Conservation (phyloP, 2,329 filamentous ascomycete genomes). For the Ophiostoma populinum region DNA sequence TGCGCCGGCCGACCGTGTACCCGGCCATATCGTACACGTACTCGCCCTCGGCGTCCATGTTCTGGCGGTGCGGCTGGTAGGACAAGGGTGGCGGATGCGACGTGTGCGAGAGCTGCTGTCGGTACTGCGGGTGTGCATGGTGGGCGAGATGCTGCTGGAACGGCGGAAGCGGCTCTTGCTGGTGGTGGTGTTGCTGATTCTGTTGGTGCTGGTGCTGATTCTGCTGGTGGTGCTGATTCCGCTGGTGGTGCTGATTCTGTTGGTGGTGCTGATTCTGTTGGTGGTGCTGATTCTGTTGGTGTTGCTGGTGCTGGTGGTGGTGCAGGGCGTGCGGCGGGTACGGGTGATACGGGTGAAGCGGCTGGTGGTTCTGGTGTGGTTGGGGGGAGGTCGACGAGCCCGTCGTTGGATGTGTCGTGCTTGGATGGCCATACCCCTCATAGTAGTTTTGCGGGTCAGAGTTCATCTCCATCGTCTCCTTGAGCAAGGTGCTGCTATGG, state of each 20-base stretch:
- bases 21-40: conserved; percentile 9
- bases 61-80: not conserved
- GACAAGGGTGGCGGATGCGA: too few relatives aligned
- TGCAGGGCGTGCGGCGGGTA: too few relatives aligned
- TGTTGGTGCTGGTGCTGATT: conserved; percentile 1
- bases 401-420: too few relatives aligned
- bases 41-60: conserved; percentile 6
- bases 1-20: conserved; percentile 3
- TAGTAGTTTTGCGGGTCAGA: conserved; percentile 7
- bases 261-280: not conserved
- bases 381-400: too few relatives aligned
- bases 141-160: not conserved
- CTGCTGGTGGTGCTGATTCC: not conserved
- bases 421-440: conserved; percentile 5
- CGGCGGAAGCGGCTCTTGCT: conserved; percentile 1
- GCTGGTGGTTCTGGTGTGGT: conserved; percentile 1
- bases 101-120: not conserved
- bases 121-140: not conserved
- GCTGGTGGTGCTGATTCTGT: not conserved
- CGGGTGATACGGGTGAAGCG: too few relatives aligned
- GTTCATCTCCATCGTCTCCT: conserved; percentile 10
- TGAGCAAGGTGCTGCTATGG: not conserved
- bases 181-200: not conserved
- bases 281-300: not conserved
- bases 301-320: not conserved